A percentile compares a stretch with the other conserved stretches of the same genome.
phyloP scores from a whole-genome alignment of 1,284 basidiomycete species.

The Tylopilus sp. region DNA sequence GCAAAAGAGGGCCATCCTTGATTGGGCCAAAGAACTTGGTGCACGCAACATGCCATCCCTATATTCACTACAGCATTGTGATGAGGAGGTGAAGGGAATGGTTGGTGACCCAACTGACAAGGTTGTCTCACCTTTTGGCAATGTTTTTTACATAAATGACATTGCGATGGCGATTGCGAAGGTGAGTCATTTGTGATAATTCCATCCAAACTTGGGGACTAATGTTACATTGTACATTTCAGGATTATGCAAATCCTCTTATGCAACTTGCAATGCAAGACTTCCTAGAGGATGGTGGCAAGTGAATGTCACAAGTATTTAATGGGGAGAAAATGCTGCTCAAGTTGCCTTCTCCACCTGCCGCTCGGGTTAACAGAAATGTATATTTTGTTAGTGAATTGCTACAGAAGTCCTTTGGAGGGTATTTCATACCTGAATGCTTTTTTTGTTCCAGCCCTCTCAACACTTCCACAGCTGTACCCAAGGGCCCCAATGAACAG shows the following conservation, averaged over 20 bases:
- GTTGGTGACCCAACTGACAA: slow-evolving; percentile 8
- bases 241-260: background rate
- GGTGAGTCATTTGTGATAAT: no score
- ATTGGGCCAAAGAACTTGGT: no score
- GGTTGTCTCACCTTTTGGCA: background rate
- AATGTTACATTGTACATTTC: background rate
- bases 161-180: slow-evolving; percentile 8
- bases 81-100: no score
- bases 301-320: background rate
- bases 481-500: no score
- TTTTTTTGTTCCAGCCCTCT: no score
- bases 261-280: background rate
- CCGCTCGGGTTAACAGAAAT: background rate
- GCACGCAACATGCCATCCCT: no score
- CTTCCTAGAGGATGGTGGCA: background rate
- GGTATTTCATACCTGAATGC: background rate
- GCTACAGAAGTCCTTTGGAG: background rate
- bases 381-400: background rate
- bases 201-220: no score
- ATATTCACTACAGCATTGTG: no score
- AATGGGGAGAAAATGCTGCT: background rate
- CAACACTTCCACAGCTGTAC: no score
- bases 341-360: background rate
- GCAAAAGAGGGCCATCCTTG: no score
- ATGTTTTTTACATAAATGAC: slow-evolving; percentile 25